phyloP scores from a whole-genome alignment of 345 rosid species.

The Noccaea caerulescens region DNA sequence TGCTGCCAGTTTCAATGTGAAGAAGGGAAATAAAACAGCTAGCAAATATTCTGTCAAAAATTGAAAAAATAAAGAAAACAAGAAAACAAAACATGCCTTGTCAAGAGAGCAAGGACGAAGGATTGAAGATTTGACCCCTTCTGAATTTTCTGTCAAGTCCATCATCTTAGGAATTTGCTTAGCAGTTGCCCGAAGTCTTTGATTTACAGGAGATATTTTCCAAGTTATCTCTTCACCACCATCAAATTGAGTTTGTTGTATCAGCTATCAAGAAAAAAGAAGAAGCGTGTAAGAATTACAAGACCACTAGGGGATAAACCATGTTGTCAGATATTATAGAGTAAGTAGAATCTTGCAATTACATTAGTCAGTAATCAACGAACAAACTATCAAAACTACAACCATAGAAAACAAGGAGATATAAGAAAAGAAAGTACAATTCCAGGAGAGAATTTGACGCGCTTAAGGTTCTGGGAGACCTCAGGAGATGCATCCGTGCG shows the following conservation, averaged over 20 bases:
- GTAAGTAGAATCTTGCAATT: slow-evolving; percentile 14
- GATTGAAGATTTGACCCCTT: slow-evolving; percentile 50
- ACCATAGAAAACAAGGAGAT: not conserved
- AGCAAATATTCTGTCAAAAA: not conserved
- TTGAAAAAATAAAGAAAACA: not conserved
- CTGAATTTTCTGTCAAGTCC: slow-evolving; percentile 56
- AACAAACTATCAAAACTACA: not conserved
- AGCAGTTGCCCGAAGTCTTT: slow-evolving; percentile 72
- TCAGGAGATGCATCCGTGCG: slow-evolving; percentile 56
- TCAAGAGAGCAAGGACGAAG: slow-evolving; percentile 62
- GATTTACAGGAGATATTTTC: slow-evolving; percentile 92
- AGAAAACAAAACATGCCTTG: slow-evolving; percentile 48
- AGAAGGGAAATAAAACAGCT: slow-evolving; percentile 26
- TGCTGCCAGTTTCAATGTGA: not conserved
- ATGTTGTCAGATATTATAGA: not conserved
- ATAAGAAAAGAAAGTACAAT: slow-evolving; percentile 56
- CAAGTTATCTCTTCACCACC: slow-evolving; percentile 82
- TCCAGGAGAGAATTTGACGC: slow-evolving; percentile 87
- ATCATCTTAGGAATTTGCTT: slow-evolving; percentile 61
- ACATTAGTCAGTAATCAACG: slow-evolving; percentile 13
- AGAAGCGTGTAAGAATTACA: slow-evolving; percentile 13
- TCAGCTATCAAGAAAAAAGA: slow-evolving; percentile 54
- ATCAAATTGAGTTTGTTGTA: slow-evolving; percentile 94
- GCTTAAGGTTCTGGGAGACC: slow-evolving; percentile 59
- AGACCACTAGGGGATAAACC: not conserved